Conservation (phyloP, 2,329 filamentous ascomycete genomes). For the Aspergillus sp. region DNA sequence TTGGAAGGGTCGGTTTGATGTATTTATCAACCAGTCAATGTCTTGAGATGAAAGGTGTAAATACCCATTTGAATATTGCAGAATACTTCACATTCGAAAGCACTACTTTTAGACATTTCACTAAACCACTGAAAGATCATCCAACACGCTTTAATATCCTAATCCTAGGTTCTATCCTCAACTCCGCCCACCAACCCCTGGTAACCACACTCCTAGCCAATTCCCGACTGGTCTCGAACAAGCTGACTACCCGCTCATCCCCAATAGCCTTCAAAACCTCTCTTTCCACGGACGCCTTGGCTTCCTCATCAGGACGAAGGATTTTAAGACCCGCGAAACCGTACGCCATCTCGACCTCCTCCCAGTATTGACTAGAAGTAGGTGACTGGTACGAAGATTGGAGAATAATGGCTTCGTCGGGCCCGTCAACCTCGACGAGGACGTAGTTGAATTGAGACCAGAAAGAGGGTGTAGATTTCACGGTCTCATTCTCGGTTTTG, state of each 20-base stretch:
- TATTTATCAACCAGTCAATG: not conserved
- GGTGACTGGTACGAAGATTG: slow-evolving; percentile 18
- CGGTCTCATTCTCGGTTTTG: slow-evolving; percentile 48
- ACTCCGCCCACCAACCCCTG: slow-evolving; percentile 48
- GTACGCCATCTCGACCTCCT: slow-evolving; percentile 42
- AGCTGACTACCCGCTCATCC: slow-evolving; percentile 21
- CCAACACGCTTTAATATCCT: slow-evolving; percentile 35
- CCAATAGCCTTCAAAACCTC: slow-evolving; percentile 26
- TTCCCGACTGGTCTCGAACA: slow-evolving; percentile 21
- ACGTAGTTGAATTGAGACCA: slow-evolving; percentile 54
- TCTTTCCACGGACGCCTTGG: slow-evolving; percentile 23
- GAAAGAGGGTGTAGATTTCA: slow-evolving; percentile 44
- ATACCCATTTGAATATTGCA: not conserved
- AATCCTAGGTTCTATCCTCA: slow-evolving; percentile 47
- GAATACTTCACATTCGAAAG: not conserved
- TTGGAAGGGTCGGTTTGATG: slow-evolving; percentile 31
- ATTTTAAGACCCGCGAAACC: slow-evolving; percentile 45
- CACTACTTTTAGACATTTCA: not conserved
- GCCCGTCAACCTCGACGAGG: slow-evolving; percentile 40
- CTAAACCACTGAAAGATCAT: not conserved
- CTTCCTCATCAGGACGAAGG: slow-evolving; percentile 36
- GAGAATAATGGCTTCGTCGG: slow-evolving; percentile 13
- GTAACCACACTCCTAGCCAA: slow-evolving; percentile 26
- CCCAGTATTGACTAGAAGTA: slow-evolving; percentile 43
- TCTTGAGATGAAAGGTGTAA: not conserved